These are phyloP conservation scores for Komagataella phaffii DNA, from an alignment of 805 yeast species.

Conservation along the genomic window DNA sequence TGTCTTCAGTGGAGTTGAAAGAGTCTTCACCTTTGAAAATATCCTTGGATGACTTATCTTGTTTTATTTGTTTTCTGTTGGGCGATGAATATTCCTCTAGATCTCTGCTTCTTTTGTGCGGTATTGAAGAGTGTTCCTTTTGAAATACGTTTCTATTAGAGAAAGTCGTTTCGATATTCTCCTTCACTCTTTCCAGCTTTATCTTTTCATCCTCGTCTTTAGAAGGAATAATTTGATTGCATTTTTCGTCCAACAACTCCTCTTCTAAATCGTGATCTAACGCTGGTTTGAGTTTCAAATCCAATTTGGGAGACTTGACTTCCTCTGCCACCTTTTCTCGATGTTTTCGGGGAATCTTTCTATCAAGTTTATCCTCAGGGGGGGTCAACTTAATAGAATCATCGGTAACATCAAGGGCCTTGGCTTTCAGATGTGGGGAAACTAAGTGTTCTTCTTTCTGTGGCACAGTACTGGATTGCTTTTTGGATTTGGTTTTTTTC, in stretches of 20 bases:
- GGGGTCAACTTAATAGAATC: not conserved
- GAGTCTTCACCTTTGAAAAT: not conserved
- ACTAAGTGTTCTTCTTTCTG: not conserved
- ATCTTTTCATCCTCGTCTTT: not conserved
- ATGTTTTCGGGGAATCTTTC: not conserved
- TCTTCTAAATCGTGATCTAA: not conserved
- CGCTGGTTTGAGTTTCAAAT: not conserved
- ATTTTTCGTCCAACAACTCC: not conserved
- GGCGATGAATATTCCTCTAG: not conserved
- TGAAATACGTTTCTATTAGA: not conserved
- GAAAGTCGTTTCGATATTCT: not conserved
- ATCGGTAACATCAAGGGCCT: not conserved
- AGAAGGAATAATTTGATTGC: not conserved
- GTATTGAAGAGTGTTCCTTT: not conserved
- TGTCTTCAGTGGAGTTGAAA: not conserved
- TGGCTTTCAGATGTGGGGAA: not conserved
- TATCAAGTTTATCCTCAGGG: not conserved
- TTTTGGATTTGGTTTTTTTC: not conserved
- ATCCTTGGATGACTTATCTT: conserved; percentile 1
- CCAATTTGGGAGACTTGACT: not conserved
- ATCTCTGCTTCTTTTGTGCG: not conserved
- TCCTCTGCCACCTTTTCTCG: not conserved
- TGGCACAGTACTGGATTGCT: not conserved
- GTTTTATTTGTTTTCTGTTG: conserved; percentile 1
- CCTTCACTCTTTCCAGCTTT: not conserved